These are phyloP conservation scores for Pleurotus sapidus DNA, from an alignment of 768 basidiomycete species.

Conservation along the genomic window DNA sequence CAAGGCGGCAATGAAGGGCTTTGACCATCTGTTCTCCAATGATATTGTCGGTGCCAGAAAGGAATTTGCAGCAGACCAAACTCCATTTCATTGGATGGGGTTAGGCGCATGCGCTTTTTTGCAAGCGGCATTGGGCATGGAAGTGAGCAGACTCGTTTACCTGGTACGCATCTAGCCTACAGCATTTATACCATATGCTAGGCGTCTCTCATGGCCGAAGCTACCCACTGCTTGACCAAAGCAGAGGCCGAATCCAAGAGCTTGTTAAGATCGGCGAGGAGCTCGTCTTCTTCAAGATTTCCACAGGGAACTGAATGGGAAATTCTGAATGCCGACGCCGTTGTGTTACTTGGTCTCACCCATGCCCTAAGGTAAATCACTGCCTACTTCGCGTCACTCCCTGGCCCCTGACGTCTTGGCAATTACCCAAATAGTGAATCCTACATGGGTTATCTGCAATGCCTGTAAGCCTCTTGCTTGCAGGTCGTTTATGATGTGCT, in stretches of 20 bases:
- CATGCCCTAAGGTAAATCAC: constrained; percentile 57
- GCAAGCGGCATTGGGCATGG: constrained; percentile 80
- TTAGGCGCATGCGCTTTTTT: constrained; percentile 71
- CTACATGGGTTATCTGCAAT: constrained; percentile 77
- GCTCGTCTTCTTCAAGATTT: constrained; percentile 42
- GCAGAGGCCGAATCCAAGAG: constrained; percentile 64
- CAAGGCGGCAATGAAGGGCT: constrained; percentile 45
- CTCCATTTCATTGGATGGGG: constrained; percentile 74
- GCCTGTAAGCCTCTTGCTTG: constrained; percentile 47
- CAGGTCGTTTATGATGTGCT: constrained; percentile 4
- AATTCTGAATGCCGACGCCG: constrained; percentile 68
- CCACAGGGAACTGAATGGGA: constrained; percentile 73
- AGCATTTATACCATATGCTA: constrained; percentile 17
- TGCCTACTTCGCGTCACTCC: constrained; percentile 13
- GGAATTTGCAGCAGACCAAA: constrained; percentile 47
- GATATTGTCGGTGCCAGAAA: constrained; percentile 53
- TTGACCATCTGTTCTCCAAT: constrained; percentile 69
- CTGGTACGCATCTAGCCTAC: background rate
- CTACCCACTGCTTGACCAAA: constrained; percentile 47
- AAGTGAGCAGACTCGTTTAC: constrained; percentile 39
- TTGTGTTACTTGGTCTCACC: constrained; percentile 68
- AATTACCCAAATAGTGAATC: constrained; percentile 51
- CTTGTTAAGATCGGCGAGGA: constrained; percentile 31
- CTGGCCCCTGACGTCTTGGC: background rate
- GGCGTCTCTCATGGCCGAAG: constrained; percentile 63